Percentiles rank a stretch among this genome's conserved stretches.
Evolutionary conservation across 164 flowering plant species (phyloP).

Genomic region (Stephania japonica): DNA sequence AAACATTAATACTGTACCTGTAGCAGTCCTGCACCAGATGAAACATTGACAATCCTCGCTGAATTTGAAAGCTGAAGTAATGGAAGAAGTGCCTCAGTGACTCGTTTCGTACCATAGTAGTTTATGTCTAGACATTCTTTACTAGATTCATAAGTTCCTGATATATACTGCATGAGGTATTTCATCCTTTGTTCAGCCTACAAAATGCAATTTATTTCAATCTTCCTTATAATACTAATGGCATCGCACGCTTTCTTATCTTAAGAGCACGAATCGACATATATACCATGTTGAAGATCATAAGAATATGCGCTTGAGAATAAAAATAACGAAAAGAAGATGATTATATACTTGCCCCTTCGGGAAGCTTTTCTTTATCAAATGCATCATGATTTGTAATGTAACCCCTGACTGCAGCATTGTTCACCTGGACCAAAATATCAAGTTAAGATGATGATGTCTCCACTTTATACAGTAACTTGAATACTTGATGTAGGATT

Average conservation of each 20-base stretch:
- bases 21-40: conserved; percentile 35
- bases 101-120: conserved; percentile 48
- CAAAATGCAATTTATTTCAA: not conserved
- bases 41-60: conserved; percentile 47
- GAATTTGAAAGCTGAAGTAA: conserved; percentile 46
- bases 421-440: conserved; percentile 30
- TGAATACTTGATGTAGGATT: no score
- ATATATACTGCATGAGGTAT: no score
- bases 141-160: conserved; percentile 27
- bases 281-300: not conserved
- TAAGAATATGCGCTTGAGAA: no score
- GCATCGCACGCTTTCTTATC: not conserved
- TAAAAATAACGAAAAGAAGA: not conserved
- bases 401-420: conserved; percentile 28
- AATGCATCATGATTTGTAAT: conserved; percentile 2
- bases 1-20: conserved; percentile 21
- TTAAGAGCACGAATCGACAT: not conserved
- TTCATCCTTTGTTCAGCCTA: not conserved
- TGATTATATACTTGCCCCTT: not conserved
- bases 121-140: conserved; percentile 41
- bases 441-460: not conserved
- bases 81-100: conserved; percentile 38
- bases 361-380: not conserved
- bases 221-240: not conserved
- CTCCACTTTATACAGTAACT: no score